phyloP scores from a whole-genome alignment of 2,329 filamentous ascomycete genomes.

The Paracoccidioides brasiliensis region DNA sequence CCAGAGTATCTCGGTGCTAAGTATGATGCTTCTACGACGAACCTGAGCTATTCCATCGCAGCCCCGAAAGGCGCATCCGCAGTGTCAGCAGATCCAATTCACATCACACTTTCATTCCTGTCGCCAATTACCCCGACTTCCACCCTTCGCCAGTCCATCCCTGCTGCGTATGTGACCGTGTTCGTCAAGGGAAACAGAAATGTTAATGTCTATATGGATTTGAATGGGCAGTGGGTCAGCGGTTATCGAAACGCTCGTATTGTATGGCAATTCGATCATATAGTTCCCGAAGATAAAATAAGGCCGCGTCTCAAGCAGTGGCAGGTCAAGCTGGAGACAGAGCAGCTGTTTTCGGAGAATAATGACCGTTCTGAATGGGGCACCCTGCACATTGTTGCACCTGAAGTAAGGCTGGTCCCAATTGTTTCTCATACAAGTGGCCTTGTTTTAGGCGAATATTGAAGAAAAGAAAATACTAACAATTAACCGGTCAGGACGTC shows the following conservation, averaged over 20 bases:
- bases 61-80: constrained; percentile 21
- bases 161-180: constrained; percentile 66
- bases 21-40: constrained; percentile 59
- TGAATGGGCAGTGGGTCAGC: constrained; percentile 72
- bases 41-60: constrained; percentile 51
- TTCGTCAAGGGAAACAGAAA: constrained; percentile 54
- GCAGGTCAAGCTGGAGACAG: constrained; percentile 31
- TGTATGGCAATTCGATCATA: constrained; percentile 50
- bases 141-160: constrained; percentile 65
- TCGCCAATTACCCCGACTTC: constrained; percentile 73
- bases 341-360: constrained; percentile 62
- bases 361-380: constrained; percentile 74
- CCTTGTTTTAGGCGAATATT: not conserved
- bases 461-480: not conserved
- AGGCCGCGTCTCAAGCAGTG: constrained; percentile 31
- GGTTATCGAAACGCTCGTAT: constrained; percentile 58
- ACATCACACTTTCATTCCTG: constrained; percentile 49
- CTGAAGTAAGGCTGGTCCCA: constrained; percentile 31
- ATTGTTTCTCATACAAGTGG: not conserved
- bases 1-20: constrained; percentile 47
- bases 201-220: constrained; percentile 50
- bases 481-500: constrained; percentile 32
- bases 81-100: constrained; percentile 14
- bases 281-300: constrained; percentile 24
- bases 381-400: constrained; percentile 61